These are phyloP conservation scores for Sporothrix variecibatus DNA, from an alignment of 2,329 filamentous ascomycete genomes.

Conservation along the genomic window DNA sequence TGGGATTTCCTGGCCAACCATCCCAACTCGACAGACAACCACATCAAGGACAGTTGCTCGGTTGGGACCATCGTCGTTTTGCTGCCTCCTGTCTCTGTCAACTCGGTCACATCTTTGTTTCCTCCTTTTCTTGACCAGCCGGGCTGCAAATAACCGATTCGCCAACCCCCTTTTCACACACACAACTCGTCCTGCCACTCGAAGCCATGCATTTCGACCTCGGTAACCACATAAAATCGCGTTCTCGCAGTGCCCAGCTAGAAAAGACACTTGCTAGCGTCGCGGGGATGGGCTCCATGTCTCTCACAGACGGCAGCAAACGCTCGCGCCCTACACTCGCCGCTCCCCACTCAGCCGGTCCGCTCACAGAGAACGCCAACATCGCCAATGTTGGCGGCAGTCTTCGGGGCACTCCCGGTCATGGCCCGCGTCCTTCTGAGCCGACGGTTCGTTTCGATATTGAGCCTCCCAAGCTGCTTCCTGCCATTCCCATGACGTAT, in stretches of 20 bases:
- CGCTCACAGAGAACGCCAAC: slow-evolving; percentile 38
- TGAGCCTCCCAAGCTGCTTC: slow-evolving; percentile 48
- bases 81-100: not conserved
- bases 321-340: slow-evolving; percentile 34
- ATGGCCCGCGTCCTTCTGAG: slow-evolving; percentile 36
- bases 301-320: slow-evolving; percentile 31
- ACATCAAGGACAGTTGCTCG: not conserved
- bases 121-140: not conserved
- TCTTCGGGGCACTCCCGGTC: slow-evolving; percentile 36
- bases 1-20: slow-evolving; percentile 1
- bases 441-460: slow-evolving; percentile 52
- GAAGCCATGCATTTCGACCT: slow-evolving; percentile 45
- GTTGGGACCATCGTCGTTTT: not conserved
- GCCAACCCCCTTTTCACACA: not conserved
- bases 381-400: slow-evolving; percentile 27
- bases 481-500: slow-evolving; percentile 48
- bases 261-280: slow-evolving; percentile 39
- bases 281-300: slow-evolving; percentile 20
- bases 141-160: not conserved
- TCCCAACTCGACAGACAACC: not conserved
- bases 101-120: not conserved
- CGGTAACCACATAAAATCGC: slow-evolving; percentile 47
- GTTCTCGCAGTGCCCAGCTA: slow-evolving; percentile 53
- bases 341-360: slow-evolving; percentile 41
- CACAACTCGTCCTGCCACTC: not conserved